phyloP scores from a whole-genome alignment of 192 early-diverging fungal species.

The Oehlia diaphana region DNA sequence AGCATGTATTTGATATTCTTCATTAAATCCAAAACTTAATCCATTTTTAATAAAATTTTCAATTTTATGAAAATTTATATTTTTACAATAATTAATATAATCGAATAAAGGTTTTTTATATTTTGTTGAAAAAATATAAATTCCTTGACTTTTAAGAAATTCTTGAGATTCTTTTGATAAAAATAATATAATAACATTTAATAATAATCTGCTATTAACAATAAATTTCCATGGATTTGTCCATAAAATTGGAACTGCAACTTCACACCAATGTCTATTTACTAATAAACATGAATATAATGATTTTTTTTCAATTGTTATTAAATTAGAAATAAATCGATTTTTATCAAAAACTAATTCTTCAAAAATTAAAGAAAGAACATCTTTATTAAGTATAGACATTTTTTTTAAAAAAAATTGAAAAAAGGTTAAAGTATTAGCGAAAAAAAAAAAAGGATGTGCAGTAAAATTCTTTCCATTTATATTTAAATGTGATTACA shows the following conservation, averaged over 20 bases:
- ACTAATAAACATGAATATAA: not conserved
- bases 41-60: not conserved
- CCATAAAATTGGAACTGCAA: not conserved
- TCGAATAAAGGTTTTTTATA: not conserved
- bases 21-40: not conserved
- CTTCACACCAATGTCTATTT: not conserved
- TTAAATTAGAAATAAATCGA: not conserved
- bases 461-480: no score
- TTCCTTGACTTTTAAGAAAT: not conserved
- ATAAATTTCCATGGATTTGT: not conserved
- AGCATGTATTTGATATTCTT: no score
- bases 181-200: no score
- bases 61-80: not conserved
- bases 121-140: not conserved
- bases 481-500: no score
- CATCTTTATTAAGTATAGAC: not conserved
- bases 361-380: not conserved
- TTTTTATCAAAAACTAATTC: not conserved
- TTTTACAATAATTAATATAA: not conserved
- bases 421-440: no score
- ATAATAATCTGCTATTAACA: no score
- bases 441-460: no score
- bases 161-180: not conserved
- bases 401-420: no score
- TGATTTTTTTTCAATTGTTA: not conserved